Base-by-base conservation (phyloP, 192 early-diverging fungal species). In the Backusella parvicylindrica region DNA sequence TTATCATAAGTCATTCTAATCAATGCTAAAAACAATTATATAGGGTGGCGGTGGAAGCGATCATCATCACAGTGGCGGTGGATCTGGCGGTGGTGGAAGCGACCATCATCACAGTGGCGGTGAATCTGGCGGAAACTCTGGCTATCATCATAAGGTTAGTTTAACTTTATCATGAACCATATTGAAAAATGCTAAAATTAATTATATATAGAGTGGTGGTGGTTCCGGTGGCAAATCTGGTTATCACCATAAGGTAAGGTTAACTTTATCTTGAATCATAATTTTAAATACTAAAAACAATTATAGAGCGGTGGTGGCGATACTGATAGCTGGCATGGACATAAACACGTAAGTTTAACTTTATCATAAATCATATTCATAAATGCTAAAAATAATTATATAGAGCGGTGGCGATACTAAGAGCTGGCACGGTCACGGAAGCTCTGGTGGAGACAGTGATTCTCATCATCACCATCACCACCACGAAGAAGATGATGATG, bases 401-500 rank as follows among this genome's bases (percentile, higher is more conserved):
- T 31, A 70, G 40, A 3, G 9, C 26, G 41, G 41, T 6, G 32
- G 33, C 21, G 68, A 18, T 69, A 30, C n/a, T n/a, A n/a, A n/a
- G n/a, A n/a, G n/a, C 26, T 4, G 41, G 0, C 7, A 77, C 74
- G 64, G 80, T 76, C 63, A 81, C 74, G 75, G 78, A 84, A 32
- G 86, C 85, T 56, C 85, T 31, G 81, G 84, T 41, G 72, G 69
- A 86, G 77, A 84, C 83, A 53, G 81, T 84, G 76, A 69, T 76
- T 43, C n/a, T n/a, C n/a, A n/a, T 8, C 8, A 56, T n/a, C 53
- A 56, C 9, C 53, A 56, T 5, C 49, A 50, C n/a, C 6, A 50
- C 6, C 6, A 50, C 6, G 49, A 21, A 21, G 49, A 49, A 9
- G 77, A 81, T 13, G 76, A 77, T 9, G 66, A 75, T 12, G 76